Evolutionary conservation across 306 rosid species (phyloP), one percentile per base, ranked within the genome.

Genomic region (Acmispon strigosus): DNA sequence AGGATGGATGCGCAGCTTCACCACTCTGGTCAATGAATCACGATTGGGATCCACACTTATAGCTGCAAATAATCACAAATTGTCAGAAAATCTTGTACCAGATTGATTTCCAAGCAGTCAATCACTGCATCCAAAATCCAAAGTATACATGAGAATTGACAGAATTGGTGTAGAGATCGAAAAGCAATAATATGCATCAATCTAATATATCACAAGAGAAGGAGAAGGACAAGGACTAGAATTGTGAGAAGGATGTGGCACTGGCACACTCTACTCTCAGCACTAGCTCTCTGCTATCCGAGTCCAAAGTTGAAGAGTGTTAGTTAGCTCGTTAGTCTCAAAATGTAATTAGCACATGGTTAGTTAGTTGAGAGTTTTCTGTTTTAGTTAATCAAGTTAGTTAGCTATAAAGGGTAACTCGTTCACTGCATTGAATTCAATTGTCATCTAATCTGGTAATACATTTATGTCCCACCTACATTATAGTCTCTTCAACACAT

Each of bases 1-100:
- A 84, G 89, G 98, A 82, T 94, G 98, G 36, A 72, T 50, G 1
- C 78, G 86, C 74, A 89, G 79, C 82, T 72, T 94, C 70, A 79
- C 70, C 39, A 56, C 74, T 48, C 81, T 76, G 7, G 84, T 49
- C 47, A 65, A 65, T 58, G 84, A 51, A 10, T 82, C 91, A 8
- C 75, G 68, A 66, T 60, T 76, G 69, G 82, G 83, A 82, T 80
- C 87, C 57, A 86, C 53, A 78, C 70, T 56, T 6, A 94, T 78
- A 54, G 85, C 98, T 75, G 97, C 87, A 86, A 66, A 76, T 56
- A 50, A 9, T 9, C 43, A 9, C 2, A 39, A 16, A 49, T 48
- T 34, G 48, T 80, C 67, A 59, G 66, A 18, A 36, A 47, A 47
- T 32, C 50, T 24, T 24, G 39, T 24, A 64, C 43, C 37, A 44